Evolutionary conservation across 2,329 filamentous ascomycete genomes (phyloP).

Genomic region (Cordyceps militaris): DNA sequence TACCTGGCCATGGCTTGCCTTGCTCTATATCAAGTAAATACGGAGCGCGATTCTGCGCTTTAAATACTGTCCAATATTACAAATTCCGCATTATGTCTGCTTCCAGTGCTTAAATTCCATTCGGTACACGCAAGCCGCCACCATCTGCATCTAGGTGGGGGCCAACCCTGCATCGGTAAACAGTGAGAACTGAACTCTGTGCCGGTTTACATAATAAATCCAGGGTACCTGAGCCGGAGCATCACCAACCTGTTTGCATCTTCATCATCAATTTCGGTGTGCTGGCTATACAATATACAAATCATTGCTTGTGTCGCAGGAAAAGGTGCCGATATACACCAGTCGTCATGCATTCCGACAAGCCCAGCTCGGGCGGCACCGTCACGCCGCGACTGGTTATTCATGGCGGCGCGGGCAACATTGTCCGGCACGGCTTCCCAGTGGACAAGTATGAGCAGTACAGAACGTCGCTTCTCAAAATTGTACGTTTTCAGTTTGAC

Average conservation of each 20-base stretch:
- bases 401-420: slow-evolving; percentile 64
- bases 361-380: slow-evolving; percentile 14
- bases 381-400: slow-evolving; percentile 56
- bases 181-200: too few relatives aligned
- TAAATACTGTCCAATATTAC: not conserved
- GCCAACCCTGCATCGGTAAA: not conserved
- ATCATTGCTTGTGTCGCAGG: not conserved
- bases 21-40: not conserved
- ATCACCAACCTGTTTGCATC: not conserved
- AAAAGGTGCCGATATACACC: not conserved
- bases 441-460: slow-evolving; percentile 52
- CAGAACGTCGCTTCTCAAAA: slow-evolving; percentile 52
- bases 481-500: slow-evolving; percentile 37
- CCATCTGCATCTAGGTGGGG: not conserved
- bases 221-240: slow-evolving; percentile 9
- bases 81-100: not conserved
- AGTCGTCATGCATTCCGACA: slow-evolving; percentile 35
- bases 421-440: slow-evolving; percentile 52
- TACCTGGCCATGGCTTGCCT: not conserved
- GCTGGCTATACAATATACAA: not conserved
- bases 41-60: not conserved
- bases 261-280: not conserved
- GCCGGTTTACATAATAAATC: slow-evolving; percentile 1
- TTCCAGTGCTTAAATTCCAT: not conserved
- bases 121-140: not conserved